Percentiles rank a stretch among this genome's conserved stretches.
phyloP scores from a whole-genome alignment of 768 basidiomycete genomes.

The Kwoniella sp. region DNA sequence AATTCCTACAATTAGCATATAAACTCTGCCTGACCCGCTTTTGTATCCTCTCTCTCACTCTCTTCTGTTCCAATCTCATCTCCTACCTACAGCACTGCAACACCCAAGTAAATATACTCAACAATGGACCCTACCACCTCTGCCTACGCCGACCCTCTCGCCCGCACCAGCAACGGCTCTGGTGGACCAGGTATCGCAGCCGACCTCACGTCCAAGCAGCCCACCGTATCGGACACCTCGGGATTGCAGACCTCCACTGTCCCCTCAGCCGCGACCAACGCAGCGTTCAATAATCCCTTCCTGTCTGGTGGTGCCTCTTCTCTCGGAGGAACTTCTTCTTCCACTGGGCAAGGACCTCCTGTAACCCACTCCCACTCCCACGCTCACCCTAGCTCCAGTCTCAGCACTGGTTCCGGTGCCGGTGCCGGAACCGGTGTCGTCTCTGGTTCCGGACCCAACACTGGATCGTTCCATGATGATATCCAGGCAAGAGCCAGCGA shows the following conservation, averaged over 20 bases:
- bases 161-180: neutral
- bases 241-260: constrained; percentile 12
- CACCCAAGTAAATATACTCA: neutral
- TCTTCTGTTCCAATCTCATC: neutral
- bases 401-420: neutral
- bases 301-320: neutral
- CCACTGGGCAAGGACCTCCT: neutral
- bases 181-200: constrained; percentile 4
- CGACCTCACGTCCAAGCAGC: constrained; percentile 18
- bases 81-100: too few relatives aligned
- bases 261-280: neutral
- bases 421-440: neutral
- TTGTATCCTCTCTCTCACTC: neutral
- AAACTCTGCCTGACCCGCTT: too few relatives aligned
- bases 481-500: constrained; percentile 10
- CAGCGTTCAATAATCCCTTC: constrained; percentile 13
- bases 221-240: constrained; percentile 11
- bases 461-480: constrained; percentile 7
- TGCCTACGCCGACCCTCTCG: constrained; percentile 19
- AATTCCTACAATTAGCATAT: too few relatives aligned
- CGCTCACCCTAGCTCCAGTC: neutral
- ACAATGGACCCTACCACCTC: constrained; percentile 21
- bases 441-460: neutral
- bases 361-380: constrained; percentile 9
- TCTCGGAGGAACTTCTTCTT: neutral